Base-by-base conservation (phyloP, 495 filamentous ascomycete genomes). In the Mytilinidion resinicola region DNA sequence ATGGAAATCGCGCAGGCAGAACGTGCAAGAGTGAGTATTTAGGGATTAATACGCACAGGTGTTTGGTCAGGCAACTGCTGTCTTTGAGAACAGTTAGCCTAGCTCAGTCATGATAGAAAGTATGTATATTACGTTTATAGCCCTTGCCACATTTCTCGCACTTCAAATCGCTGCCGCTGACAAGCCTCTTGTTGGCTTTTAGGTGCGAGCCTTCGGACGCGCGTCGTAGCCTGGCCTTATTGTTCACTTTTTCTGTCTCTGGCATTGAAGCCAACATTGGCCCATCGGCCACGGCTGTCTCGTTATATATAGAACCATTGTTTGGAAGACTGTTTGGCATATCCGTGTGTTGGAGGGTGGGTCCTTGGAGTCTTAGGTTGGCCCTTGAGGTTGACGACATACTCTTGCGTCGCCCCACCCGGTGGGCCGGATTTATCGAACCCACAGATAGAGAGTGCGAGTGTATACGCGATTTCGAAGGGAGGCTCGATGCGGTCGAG, bases 21-120 rank as follows among this genome's bases (percentile, higher is more conserved):
- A 61, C 53, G 34, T 67, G 51, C 67, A 59, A 65, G 67, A 55
- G 53, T 60, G 61, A 12, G 47, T 51, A 57, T 42, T 42, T 41
- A 68, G 70, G 82, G 79, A 81, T 2, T 30, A 30, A 30, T 84
- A 96, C 93, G 85, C 86, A 98, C 93, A 96, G 90, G 86, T 98
- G 93, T 84, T 98, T 98, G 73, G 89, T 93, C 79, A 98, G 85
- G 86, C 93, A 98, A 80, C 95, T 97, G 85, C 92, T 92, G 83
- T 98, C 25, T 30, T 30, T 30, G 25, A 30, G 25, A 30, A 30
- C 25, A 30, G 25, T 30, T 30, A 30, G 25, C 25, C 25, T 30
- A 30, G 25, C 25, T 30, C 25, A 30, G 25, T 30, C 25, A 30
- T 30, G 25, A 30, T 30, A 30, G 25, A 30, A 30, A 30, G 25